A percentile compares a stretch with the other conserved stretches of the same genome.
Conservation (phyloP, 2,329 filamentous ascomycete species). For the Xylaria multiplex region DNA sequence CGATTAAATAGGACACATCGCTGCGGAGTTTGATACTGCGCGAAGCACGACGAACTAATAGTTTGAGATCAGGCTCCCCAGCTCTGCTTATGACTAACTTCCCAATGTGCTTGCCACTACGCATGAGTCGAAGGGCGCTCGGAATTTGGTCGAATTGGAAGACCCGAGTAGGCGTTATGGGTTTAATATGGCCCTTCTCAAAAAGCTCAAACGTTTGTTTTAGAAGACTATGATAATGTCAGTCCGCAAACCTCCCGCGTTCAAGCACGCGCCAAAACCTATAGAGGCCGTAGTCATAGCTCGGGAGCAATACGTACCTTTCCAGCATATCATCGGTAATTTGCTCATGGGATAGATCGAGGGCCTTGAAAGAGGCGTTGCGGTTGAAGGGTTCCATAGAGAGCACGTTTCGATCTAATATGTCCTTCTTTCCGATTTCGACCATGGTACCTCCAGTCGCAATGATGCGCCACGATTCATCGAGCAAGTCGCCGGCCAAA, state of each 20-base stretch:
- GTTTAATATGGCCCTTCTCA: neutral
- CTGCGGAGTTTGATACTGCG: constrained; percentile 35
- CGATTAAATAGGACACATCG: constrained; percentile 50
- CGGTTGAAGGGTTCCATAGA: constrained; percentile 32
- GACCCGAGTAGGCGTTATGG: neutral
- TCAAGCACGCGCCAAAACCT: neutral
- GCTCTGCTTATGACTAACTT: constrained; percentile 51
- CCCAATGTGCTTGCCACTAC: constrained; percentile 46
- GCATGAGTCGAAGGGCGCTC: constrained; percentile 2
- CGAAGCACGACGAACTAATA: constrained; percentile 39
- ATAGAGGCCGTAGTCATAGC: neutral
- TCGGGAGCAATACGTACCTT: neutral
- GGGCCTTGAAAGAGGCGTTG: constrained; percentile 21
- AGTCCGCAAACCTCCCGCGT: neutral
- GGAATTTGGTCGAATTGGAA: constrained; percentile 15
- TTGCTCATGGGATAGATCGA: constrained; percentile 21
- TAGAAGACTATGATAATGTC: constrained; percentile 3
- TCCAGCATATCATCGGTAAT: constrained; percentile 14
- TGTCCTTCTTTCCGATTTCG: constrained; percentile 34
- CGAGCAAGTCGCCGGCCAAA: constrained; percentile 23
- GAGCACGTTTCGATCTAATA: constrained; percentile 20
- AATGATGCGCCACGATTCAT: constrained; percentile 17
- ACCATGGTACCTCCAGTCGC: constrained; percentile 11
- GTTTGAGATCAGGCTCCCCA: constrained; percentile 35
- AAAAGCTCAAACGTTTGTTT: constrained; percentile 1